Base-by-base conservation (phyloP, 148 eudicot species). In the Polygonum aviculare region DNA sequence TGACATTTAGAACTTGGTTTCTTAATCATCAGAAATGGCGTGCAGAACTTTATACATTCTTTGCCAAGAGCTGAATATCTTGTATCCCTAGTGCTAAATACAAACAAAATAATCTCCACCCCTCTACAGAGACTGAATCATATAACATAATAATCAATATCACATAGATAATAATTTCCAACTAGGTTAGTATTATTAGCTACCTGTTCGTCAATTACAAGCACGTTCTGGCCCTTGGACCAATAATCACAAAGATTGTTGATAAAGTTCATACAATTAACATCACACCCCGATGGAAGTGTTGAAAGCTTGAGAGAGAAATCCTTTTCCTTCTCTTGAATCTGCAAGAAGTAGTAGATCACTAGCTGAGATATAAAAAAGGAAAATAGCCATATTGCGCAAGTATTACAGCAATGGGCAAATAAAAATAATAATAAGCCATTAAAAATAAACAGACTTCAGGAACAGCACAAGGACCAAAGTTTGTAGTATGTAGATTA, bases 131-230 rank as follows among this genome's bases (percentile, higher is more conserved):
- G 14, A 2, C 12, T 47, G 50, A 47, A 47, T 47, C 50, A 47
- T 47, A 47, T 10, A 4, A 41, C 2, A 41, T 41, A 47, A 47
- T 10, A 10, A 47, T 47, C 15, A 47, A 47, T 47, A 5, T 50
- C 54, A 50, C 31, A 50, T 12, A 50, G 54, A 14, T 5, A 50
- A 14, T 50, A 3, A 50, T 26, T 26, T 26, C 31, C 31, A 26
- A 26, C 31, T 26, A 26, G 31, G 31, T 26, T 26, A 12, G 5
- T 50, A 12, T 50, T 2, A 50, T 14, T 12, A 50, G 54, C 18
- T 36, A 93, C 98, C 98, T 91, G 90, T 80, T 87, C 90, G 74
- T 88, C 87, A 14, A 91, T 74, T 55, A 89, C 76, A 81, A 91
- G 73, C 75, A 86, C 88, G 81, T 83, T 89, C n/a, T 81, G 85